Base-by-base conservation (phyloP, 345 rosid species). In the Leavenworthia alabamica region DNA sequence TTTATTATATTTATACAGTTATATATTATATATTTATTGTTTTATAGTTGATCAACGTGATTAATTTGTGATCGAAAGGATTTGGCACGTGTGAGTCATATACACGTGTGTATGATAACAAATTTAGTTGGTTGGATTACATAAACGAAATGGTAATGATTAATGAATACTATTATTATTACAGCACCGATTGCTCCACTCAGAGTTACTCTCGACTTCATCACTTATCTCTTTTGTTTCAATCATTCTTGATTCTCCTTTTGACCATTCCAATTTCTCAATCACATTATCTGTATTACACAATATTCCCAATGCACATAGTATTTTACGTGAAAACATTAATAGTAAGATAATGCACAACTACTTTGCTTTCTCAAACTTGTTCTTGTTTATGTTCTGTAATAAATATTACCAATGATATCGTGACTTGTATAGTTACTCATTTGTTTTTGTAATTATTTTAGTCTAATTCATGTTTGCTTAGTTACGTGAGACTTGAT, bases 141-240 rank as follows among this genome's bases (percentile, higher is more conserved):
- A 67, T 33, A 40, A 40, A 58, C 37, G 29, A 39, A 67, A 31
- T 16, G 59, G 66, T 59, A 58, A 59, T 59, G 66, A 67, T 57
- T 67, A 53, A 41, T 59, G 8, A 49, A 67, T 48, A 41, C 29
- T 40, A 67, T 67, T 31, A 41, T 40, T 40, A 67, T 67, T 31
- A 58, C 27, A 17, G 45, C 72, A 67, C 72, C 72, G 72, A 67
- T 67, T 58, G 66, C 53, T 67, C 72, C 72, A 67, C 72, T 49
- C 58, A 23, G 59, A 20, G 33, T 15, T 39, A 39, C 59, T 67
- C 65, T 67, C 51, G 57, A 57, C 56, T 57, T 56, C 64, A 45
- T 67, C 64, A 39, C 27, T 31, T 28, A 56, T 57, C 65, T 40
- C 65, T 46, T 67, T 67, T 67, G 12, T 10, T 49, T 58, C 72